Percentiles rank a stretch among this genome's conserved stretches.
phyloP scores from a whole-genome alignment of 2,329 filamentous ascomycete species.

The Fusarium miscanthi region DNA sequence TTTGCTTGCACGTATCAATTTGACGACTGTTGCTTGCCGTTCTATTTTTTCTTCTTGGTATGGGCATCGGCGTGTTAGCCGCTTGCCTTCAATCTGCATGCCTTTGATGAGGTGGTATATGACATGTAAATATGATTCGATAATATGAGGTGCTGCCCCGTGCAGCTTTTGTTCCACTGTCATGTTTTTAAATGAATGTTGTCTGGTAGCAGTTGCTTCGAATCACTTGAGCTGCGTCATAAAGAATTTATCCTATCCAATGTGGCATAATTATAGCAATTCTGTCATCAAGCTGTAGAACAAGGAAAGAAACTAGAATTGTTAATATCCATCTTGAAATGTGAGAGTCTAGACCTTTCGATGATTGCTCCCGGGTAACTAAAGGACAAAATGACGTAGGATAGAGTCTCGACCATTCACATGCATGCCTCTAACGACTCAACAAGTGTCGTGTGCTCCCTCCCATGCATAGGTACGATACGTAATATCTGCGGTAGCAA shows the following conservation, averaged over 20 bases:
- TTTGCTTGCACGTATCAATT: background rate
- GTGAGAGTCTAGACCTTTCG: background rate
- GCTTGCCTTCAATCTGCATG: background rate
- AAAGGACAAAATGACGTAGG: background rate
- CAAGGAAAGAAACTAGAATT: background rate
- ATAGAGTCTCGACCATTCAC: background rate
- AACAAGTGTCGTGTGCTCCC: background rate
- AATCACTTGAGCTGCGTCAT: background rate
- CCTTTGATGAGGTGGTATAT: too few relatives aligned
- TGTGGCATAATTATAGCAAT: background rate
- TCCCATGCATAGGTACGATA: background rate
- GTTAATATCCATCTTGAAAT: background rate
- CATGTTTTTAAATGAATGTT: background rate
- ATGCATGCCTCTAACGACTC: background rate
- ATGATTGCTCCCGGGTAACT: background rate
- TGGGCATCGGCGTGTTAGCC: background rate
- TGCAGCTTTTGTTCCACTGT: too few relatives aligned
- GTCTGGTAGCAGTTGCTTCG: background rate
- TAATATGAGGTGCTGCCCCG: background rate
- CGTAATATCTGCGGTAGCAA: background rate
- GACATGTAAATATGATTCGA: background rate
- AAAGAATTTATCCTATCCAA: background rate
- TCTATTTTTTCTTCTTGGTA: background rate
- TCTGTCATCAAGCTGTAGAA: background rate
- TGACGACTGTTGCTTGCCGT: slow-evolving; percentile 2